A percentile compares a stretch with the other conserved stretches of the same genome.
phyloP scores from a whole-genome alignment of 306 rosid genomes.

The Ceratonia siliqua region DNA sequence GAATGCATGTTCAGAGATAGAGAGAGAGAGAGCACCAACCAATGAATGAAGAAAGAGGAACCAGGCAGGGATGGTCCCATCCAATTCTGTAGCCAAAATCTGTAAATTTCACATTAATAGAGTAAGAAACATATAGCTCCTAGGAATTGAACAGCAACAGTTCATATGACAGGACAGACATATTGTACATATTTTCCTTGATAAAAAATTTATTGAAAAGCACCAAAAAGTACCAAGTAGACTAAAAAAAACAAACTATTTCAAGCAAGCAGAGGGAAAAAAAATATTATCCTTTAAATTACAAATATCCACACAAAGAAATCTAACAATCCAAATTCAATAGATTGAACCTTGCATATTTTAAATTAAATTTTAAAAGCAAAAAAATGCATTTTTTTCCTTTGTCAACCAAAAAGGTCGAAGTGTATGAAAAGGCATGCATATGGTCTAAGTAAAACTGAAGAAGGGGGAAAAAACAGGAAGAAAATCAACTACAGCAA shows the following conservation, averaged over 20 bases:
- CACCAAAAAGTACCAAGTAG: neutral
- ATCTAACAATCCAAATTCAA: neutral
- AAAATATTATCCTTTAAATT: neutral
- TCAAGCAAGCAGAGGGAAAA: neutral
- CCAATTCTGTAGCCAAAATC: slow-evolving; percentile 99
- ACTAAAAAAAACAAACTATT: neutral
- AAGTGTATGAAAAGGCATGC: neutral
- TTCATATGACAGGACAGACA: slow-evolving; percentile 18
- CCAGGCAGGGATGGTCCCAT: slow-evolving; percentile 87
- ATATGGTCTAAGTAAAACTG: neutral
- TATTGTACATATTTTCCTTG: neutral
- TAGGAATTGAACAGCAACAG: slow-evolving; percentile 4
- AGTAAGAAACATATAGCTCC: slow-evolving; percentile 29
- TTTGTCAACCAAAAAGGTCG: neutral
- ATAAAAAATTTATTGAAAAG: slow-evolving; percentile 1
- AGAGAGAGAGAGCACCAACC: slow-evolving; percentile 54
- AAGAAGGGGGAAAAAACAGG: neutral
- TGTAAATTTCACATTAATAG: slow-evolving; percentile 44
- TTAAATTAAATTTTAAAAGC: neutral
- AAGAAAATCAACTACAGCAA: neutral
- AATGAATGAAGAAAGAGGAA: slow-evolving; percentile 83
- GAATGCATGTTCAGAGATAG: neutral
- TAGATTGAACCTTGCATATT: neutral
- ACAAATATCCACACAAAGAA: no score
- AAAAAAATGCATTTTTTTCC: neutral